Evolutionary conservation across 1,284 basidiomycete species (phyloP).

Genomic region (Moniliella sp.): DNA sequence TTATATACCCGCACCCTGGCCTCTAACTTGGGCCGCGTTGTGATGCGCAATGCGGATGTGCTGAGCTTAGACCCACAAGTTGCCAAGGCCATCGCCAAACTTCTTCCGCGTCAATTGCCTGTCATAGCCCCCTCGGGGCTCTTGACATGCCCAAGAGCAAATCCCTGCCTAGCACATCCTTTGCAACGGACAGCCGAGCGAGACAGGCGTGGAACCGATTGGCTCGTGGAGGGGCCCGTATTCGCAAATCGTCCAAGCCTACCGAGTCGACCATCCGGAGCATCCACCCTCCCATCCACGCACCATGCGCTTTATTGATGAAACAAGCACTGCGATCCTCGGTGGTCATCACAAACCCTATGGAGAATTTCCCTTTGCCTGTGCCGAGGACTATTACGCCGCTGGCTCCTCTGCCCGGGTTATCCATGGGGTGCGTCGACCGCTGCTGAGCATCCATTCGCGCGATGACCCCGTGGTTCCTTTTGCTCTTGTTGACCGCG

Average conservation of each 20-base stretch:
- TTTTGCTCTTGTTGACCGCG: constrained; percentile 5
- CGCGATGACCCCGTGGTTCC: constrained; percentile 70
- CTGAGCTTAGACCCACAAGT: constrained; percentile 13
- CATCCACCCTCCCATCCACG: not conserved
- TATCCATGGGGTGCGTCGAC: constrained; percentile 19
- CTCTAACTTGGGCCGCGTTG: constrained; percentile 44
- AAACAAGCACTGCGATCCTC: constrained; percentile 47
- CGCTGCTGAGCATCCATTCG: constrained; percentile 58
- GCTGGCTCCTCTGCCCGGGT: constrained; percentile 11
- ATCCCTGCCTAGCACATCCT: not conserved
- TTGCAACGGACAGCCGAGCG: no score
- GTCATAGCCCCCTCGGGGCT: not conserved
- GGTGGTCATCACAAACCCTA: constrained; percentile 44
- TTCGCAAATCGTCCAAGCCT: not conserved
- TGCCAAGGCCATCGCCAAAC: constrained; percentile 11
- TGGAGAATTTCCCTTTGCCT: constrained; percentile 34
- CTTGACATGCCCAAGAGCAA: not conserved
- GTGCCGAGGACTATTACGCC: constrained; percentile 57
- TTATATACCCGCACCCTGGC: constrained; percentile 71
- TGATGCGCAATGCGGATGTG: constrained; percentile 11
- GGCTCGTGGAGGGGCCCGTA: not conserved
- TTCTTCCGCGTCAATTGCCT: constrained; percentile 2
- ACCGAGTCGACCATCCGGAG: not conserved
- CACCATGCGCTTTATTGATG: constrained; percentile 37
- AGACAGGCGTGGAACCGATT: not conserved